These are phyloP conservation scores for Lithospermum erythrorhizon DNA, from an alignment of 257 asterid species.

Conservation along the genomic window DNA sequence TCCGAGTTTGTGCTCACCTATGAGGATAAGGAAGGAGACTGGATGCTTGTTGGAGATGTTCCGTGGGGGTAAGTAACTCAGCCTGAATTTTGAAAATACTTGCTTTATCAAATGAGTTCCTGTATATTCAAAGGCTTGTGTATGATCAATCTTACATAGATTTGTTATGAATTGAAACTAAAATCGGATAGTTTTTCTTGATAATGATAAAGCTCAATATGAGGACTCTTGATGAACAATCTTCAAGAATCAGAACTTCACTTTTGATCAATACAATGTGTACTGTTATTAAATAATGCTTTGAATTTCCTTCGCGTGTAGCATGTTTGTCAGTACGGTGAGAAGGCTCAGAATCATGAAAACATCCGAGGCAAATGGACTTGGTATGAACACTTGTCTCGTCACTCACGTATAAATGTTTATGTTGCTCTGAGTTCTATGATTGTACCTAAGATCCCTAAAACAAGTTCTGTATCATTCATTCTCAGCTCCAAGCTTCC, in stretches of 20 bases:
- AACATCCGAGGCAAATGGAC: conserved; percentile 71
- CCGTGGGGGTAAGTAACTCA: conserved; percentile 57
- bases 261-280: not conserved
- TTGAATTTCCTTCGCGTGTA: conserved; percentile 9
- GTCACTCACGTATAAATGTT: conserved; percentile 2
- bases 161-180: no score
- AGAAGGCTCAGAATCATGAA: conserved; percentile 81
- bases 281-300: not conserved
- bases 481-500: not conserved
- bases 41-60: conserved; percentile 93
- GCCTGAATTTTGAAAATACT: not conserved
- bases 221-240: not conserved
- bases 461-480: not conserved
- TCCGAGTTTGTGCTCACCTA: conserved; percentile 73
- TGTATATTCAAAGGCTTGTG: not conserved
- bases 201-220: no score
- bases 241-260: not conserved
- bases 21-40: conserved; percentile 81
- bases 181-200: no score
- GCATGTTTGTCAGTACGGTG: conserved; percentile 76
- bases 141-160: no score
- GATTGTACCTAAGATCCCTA: not conserved
- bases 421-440: not conserved
- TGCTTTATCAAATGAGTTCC: not conserved
- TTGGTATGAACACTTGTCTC: conserved; percentile 39